Percentiles rank a stretch among this genome's conserved stretches.
Conservation (phyloP, 345 rosid species). For the Euphorbia lathyris region DNA sequence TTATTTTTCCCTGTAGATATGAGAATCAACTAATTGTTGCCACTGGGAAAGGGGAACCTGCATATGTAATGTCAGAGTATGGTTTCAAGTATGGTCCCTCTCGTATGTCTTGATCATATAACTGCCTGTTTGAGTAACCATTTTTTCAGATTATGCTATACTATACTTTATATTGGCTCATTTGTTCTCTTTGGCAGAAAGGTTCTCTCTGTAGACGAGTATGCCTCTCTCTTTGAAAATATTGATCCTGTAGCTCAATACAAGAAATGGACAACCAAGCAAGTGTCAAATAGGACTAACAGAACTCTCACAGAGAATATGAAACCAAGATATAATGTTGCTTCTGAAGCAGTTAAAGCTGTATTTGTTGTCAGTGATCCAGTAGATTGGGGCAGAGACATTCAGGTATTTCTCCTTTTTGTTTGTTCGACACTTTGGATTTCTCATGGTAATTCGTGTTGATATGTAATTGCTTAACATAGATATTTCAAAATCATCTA, state of each 20-base stretch:
- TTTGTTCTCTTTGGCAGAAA: constrained; percentile 33
- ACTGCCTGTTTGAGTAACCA: neutral
- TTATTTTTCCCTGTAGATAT: constrained; percentile 23
- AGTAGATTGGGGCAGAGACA: constrained; percentile 54
- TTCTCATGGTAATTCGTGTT: neutral
- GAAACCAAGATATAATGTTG: constrained; percentile 21
- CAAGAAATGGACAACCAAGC: constrained; percentile 38
- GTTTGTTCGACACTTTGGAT: neutral
- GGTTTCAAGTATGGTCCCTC: constrained; percentile 46
- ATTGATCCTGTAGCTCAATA: constrained; percentile 48
- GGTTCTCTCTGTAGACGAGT: constrained; percentile 45
- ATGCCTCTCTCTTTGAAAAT: constrained; percentile 39
- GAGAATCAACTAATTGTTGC: constrained; percentile 46
- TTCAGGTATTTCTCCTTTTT: constrained; percentile 35
- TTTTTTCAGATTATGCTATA: constrained; percentile 3
- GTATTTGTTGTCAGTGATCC: constrained; percentile 49
- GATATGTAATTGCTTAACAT: neutral
- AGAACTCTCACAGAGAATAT: neutral
- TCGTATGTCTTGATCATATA: neutral
- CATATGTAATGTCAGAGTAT: constrained; percentile 47
- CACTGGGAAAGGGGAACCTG: constrained; percentile 54
- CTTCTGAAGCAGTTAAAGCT: constrained; percentile 36
- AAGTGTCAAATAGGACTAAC: constrained; percentile 12
- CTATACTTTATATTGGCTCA: neutral
- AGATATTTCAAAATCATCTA: neutral